Percentiles rank a stretch among this genome's conserved stretches.
Evolutionary conservation across 306 rosid species (phyloP).

Genomic region (Fragaria vesca): DNA sequence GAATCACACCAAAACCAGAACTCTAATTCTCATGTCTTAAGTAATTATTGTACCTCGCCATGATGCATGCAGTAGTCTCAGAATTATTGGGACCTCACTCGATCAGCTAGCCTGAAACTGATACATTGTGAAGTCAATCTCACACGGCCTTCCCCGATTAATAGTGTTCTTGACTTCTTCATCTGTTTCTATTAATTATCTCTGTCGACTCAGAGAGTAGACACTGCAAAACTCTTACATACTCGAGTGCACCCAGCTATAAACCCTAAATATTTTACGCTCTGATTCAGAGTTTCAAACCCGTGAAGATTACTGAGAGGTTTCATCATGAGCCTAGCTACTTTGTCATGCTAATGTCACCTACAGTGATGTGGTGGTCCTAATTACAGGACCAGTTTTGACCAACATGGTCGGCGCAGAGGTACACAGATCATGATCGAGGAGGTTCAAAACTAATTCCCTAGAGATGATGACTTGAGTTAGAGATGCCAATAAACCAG

Average conservation of each 20-base stretch:
- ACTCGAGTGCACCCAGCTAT: constrained; percentile 43
- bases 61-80: constrained; percentile 32
- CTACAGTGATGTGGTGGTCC: constrained; percentile 11
- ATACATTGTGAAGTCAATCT: constrained; percentile 47
- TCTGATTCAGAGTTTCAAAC: constrained; percentile 33
- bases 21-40: constrained; percentile 61
- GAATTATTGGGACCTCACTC: constrained; percentile 21
- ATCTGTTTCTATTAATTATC: background rate
- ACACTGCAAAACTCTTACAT: constrained; percentile 29
- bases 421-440: background rate
- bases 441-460: background rate
- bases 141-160: constrained; percentile 40
- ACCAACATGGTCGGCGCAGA: background rate
- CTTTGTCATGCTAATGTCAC: constrained; percentile 38
- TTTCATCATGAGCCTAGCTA: constrained; percentile 41
- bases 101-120: constrained; percentile 8
- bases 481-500: no score
- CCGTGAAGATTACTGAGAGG: constrained; percentile 39
- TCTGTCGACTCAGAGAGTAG: background rate
- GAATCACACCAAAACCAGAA: constrained; percentile 44
- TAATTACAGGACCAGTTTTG: background rate
- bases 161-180: constrained; percentile 14
- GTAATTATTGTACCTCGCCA: constrained; percentile 40
- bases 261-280: constrained; percentile 18
- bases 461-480: no score